Evolutionary conservation across 768 basidiomycete species (phyloP).

Genomic region (Lactarius trivialis): DNA sequence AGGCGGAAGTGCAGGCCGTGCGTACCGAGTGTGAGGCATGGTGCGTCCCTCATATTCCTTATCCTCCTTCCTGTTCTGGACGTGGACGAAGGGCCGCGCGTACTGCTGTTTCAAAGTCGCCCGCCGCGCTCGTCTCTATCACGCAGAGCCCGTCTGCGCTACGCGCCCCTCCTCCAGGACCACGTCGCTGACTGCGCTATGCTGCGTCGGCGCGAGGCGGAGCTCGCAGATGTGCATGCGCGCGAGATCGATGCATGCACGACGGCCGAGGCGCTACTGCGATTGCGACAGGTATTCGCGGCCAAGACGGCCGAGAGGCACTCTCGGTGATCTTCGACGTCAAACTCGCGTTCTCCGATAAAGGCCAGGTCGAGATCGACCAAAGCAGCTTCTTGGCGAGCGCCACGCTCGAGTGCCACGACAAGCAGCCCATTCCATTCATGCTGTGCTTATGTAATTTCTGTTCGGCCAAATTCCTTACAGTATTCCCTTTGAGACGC

Average conservation of each 20-base stretch:
- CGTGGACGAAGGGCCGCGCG: conserved; percentile 33
- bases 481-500: too few species aligned
- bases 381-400: conserved; percentile 86
- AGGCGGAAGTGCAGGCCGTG: conserved; percentile 60
- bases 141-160: too few species aligned
- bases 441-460: background rate
- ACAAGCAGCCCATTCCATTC: too few species aligned
- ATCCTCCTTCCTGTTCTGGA: background rate
- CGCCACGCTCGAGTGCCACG: conserved; percentile 83
- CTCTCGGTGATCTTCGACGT: conserved; percentile 86
- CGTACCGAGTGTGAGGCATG: conserved; percentile 52
- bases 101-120: conserved; percentile 33
- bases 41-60: too few species aligned
- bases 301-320: conserved; percentile 86
- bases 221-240: conserved; percentile 70
- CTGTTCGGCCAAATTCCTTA: too few species aligned
- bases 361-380: conserved; percentile 82
- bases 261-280: conserved; percentile 59
- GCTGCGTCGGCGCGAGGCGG: conserved; percentile 48
- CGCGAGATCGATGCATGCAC: too few species aligned
- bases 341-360: conserved; percentile 86
- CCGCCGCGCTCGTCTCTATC: conserved; percentile 46
- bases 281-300: conserved; percentile 81
- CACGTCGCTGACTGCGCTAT: conserved; percentile 52
- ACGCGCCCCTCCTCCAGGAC: too few species aligned